phyloP scores from a whole-genome alignment of 2,329 filamentous ascomycete species.

The Sclerotinia sclerotiorum region DNA sequence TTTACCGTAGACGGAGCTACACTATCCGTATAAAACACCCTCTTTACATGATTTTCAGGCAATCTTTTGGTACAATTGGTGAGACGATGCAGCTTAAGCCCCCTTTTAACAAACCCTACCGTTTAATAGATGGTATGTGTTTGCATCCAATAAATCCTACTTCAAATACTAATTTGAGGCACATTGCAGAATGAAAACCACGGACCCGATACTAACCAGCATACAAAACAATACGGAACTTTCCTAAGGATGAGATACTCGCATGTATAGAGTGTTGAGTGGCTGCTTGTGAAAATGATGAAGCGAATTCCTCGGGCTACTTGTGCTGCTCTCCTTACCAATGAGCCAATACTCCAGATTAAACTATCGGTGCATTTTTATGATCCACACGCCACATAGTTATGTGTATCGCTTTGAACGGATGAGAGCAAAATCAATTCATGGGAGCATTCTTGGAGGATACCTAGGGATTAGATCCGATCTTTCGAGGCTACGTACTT shows the following conservation, averaged over 20 bases:
- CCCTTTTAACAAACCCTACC: neutral
- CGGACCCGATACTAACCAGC: neutral
- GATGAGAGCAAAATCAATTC: neutral
- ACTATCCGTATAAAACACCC: neutral
- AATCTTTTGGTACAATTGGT: neutral
- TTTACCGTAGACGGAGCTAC: neutral
- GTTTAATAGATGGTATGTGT: neutral
- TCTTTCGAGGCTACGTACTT: neutral
- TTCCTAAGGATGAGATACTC: neutral
- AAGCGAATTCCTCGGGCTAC: neutral
- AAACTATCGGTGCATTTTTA: too few relatives aligned
- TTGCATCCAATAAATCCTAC: neutral
- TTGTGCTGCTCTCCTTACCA: neutral
- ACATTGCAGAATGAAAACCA: neutral
- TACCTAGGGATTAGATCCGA: neutral
- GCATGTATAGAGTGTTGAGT: neutral
- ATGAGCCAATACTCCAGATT: neutral
- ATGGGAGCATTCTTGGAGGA: neutral
- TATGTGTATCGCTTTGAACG: neutral
- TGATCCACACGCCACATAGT: neutral
- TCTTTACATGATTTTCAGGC: neutral
- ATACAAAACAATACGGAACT: neutral
- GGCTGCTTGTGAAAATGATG: neutral
- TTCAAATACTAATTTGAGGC: neutral
- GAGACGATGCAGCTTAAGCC: neutral